phyloP scores from a whole-genome alignment of 768 basidiomycete genomes.

The Serendipita vermifera region DNA sequence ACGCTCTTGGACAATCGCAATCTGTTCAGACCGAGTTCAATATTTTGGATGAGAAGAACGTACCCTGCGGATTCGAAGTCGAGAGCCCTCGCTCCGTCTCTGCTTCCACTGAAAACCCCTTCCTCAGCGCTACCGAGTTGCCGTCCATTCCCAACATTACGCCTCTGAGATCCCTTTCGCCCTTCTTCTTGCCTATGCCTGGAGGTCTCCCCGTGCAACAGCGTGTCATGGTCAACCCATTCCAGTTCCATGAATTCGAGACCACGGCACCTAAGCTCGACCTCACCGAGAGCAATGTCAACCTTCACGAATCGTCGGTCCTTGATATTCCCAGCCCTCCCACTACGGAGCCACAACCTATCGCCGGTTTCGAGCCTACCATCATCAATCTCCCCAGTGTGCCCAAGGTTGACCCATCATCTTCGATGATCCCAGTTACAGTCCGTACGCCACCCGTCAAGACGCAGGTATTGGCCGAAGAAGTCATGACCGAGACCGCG shows the following conservation, averaged over 20 bases:
- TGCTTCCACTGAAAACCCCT: neutral
- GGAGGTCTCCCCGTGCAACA: neutral
- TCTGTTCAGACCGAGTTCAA: neutral
- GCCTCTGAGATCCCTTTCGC: neutral
- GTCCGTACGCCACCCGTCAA: neutral
- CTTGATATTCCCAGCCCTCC: neutral
- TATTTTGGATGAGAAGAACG: neutral
- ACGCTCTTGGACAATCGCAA: neutral
- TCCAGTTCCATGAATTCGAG: conserved; percentile 9
- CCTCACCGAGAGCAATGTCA: neutral
- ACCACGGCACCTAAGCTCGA: neutral
- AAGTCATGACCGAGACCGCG: conserved; percentile 1
- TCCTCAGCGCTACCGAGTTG: neutral
- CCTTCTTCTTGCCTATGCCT: neutral
- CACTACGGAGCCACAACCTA: neutral
- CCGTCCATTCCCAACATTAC: neutral
- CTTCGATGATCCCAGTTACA: neutral
- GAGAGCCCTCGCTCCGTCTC: neutral
- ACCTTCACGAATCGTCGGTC: neutral
- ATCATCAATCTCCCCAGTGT: conserved; percentile 8
- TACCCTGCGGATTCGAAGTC: neutral
- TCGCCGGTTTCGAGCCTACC: neutral
- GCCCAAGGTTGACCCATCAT: neutral
- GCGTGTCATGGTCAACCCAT: neutral
- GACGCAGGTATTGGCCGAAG: neutral